Conservation (phyloP, 208 protist genomes). For the Blastocrithidia nonstop region DNA sequence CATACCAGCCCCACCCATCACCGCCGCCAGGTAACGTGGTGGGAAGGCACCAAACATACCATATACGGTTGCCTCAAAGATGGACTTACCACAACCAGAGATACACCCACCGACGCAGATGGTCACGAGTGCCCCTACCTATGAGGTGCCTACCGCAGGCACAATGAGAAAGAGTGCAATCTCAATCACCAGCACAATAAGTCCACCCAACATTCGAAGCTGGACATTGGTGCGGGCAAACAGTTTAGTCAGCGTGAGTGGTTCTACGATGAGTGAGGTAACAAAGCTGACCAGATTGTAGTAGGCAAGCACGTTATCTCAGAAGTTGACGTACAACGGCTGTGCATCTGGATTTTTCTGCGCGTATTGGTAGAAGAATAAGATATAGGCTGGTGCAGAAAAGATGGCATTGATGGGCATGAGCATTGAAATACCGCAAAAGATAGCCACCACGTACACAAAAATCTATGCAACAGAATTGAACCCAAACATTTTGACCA, state of each 20-base stretch:
- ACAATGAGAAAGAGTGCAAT: constrained; percentile 37
- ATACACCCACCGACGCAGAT: constrained; percentile 19
- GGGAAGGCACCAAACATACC: constrained; percentile 53
- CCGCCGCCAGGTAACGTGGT: constrained; percentile 19
- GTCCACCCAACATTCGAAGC: constrained; percentile 16
- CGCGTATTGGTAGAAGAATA: constrained; percentile 41
- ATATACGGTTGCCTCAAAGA: constrained; percentile 60
- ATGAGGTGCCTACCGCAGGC: constrained; percentile 13
- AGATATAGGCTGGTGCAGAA: constrained; percentile 57
- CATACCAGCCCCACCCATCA: constrained; percentile 35
- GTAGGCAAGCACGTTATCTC: constrained; percentile 49
- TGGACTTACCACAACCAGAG: constrained; percentile 32
- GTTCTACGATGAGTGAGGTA: constrained; percentile 25
- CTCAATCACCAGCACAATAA: constrained; percentile 28
- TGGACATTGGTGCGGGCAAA: constrained; percentile 25
- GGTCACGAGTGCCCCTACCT: constrained; percentile 22
- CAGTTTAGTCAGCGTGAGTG: constrained; percentile 21
- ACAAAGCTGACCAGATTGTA: constrained; percentile 34
- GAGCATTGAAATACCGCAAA: constrained; percentile 63
- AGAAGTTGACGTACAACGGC: constrained; percentile 22
- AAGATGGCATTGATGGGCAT: constrained; percentile 75
- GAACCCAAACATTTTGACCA: not conserved
- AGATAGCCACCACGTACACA: constrained; percentile 39
- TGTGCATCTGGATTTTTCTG: constrained; percentile 11
- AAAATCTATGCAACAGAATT: constrained; percentile 11